phyloP scores from a whole-genome alignment of 441 rosid species.

The Syzygium malaccense region DNA sequence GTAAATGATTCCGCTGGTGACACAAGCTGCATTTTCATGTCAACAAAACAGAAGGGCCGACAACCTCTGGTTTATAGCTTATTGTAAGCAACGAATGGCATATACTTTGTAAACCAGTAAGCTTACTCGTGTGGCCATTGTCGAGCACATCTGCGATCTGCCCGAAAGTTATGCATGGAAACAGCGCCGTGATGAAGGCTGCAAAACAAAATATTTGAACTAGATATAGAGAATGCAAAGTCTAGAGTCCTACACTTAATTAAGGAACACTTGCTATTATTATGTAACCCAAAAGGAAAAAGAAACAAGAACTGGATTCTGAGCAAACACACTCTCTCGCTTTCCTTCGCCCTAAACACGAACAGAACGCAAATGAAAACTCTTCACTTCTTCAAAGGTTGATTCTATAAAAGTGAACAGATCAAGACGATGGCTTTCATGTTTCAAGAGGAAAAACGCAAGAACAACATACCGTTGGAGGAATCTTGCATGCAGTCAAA shows the following conservation, averaged over 20 bases:
- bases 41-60: neutral
- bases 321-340: neutral
- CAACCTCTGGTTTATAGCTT: neutral
- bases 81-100: neutral
- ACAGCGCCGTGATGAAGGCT: neutral
- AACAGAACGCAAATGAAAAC: neutral
- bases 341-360: neutral
- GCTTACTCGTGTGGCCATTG: slow-evolving; percentile 5
- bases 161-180: neutral
- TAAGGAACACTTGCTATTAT: neutral
- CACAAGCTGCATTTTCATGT: neutral
- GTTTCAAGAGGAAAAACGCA: neutral
- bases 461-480: neutral
- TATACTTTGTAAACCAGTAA: neutral
- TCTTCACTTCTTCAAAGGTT: neutral
- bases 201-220: neutral
- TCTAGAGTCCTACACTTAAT: neutral
- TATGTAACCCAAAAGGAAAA: neutral
- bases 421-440: neutral
- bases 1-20: neutral
- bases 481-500: slow-evolving; percentile 6
- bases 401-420: neutral
- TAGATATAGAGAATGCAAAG: neutral
- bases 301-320: neutral
- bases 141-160: slow-evolving; percentile 6